Base-by-base conservation (phyloP, 768 basidiomycete species). In the Amylocystis lapponica region DNA sequence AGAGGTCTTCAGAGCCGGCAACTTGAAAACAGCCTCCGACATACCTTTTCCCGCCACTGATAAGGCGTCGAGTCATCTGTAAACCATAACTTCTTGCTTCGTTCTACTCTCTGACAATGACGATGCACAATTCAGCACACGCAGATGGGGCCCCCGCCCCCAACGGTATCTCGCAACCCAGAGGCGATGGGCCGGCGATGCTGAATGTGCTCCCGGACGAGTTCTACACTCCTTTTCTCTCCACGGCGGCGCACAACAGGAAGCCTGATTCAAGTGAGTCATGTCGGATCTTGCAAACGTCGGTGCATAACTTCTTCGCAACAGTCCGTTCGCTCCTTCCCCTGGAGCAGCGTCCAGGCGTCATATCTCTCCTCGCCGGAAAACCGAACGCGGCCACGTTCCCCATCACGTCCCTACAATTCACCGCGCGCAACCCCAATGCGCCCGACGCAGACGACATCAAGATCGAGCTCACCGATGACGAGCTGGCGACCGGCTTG, bases 381-480 rank as follows among this genome's bases (percentile, higher is more conserved):
- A 92, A 94, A 62, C 95, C 95, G 5, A 94, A 95, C 56, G 74
- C 82, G 7, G 68, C 73, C n/a, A 86, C 89, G 16, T 98, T 97
- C 67, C 95, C 95, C 1, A 88, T 98, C 67, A 80, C 81, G 2
- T 81, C 83, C 0, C 67, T 98, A 52, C 81, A 75, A 43, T 79
- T 88, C 61, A 76, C 70, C 2, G 71, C 79, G 3, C 66, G 71
- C 26, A 41, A 54, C 16, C 75, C 78, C 10, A 76, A 76, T 3
- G 61, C 58, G 19, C 63, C 73, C 34, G 62, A 64, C 5, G 48
- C 55, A 16, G 59, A 70, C 41, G 76, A 80, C 25, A 65, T 66
- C 2, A 60, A 69, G 0, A 59, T 92, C 37, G 69, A 66, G 1
- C 65, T 95, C 36, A 67, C 69, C n/a, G 72, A 69, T 0, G 58